Percentiles rank a stretch among this genome's conserved stretches.
Evolutionary conservation across 306 rosid species (phyloP).

Genomic region (Prunus persica): Prunus_persica_NCBIv2 NC_034011.1:11372001-11372500

Average conservation of each 20-base stretch:
- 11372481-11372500: not conserved
- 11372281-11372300: too few relatives aligned
- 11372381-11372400: not conserved
- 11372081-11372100: not conserved
- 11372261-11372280: too few relatives aligned
- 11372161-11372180: not conserved
- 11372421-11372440: not conserved
- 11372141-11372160: not conserved
- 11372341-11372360: too few relatives aligned
- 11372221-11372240: too few relatives aligned
- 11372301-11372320: too few relatives aligned
- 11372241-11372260: too few relatives aligned
- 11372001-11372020: slow-evolving; percentile 15
- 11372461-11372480: slow-evolving; percentile 16
- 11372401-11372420: not conserved
- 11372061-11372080: not conserved
- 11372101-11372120: not conserved
- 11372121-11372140: slow-evolving; percentile 3
- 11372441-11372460: not conserved
- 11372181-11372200: not conserved
- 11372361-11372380: too few relatives aligned
- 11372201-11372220: not conserved
- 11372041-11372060: not conserved
- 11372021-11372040: not conserved
- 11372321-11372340: too few relatives aligned